Conservation (phyloP, 2,329 filamentous ascomycete species). For the Xylariomycetidae sp. region DNA sequence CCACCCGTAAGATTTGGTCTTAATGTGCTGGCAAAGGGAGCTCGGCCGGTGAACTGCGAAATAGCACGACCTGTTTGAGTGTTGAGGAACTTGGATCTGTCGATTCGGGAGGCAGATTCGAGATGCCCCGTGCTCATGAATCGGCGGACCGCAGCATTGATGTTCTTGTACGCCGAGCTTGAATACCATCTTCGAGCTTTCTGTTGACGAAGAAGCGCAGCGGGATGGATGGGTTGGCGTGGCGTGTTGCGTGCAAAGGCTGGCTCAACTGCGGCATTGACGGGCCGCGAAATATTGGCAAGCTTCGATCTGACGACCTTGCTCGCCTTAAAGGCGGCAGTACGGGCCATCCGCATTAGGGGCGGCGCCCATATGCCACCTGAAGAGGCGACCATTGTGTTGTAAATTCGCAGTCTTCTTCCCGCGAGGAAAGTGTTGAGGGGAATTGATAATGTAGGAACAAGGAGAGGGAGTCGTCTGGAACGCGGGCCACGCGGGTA, state of each 20-base stretch:
- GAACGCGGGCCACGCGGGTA: too few relatives aligned
- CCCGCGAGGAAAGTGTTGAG: conserved; percentile 15
- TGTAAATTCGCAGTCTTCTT: conserved; percentile 17
- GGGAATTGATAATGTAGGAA: conserved; percentile 7
- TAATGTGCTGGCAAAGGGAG: conserved; percentile 83
- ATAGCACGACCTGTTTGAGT: conserved; percentile 47
- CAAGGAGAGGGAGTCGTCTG: conserved; percentile 4
- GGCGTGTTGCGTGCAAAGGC: conserved; percentile 37
- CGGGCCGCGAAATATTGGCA: conserved; percentile 37
- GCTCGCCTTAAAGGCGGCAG: conserved; percentile 46
- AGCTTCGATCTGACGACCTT: conserved; percentile 48
- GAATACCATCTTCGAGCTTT: conserved; percentile 48
- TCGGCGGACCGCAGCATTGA: conserved; percentile 43
- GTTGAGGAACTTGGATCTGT: conserved; percentile 44
- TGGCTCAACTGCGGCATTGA: conserved; percentile 43
- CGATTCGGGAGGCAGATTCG: conserved; percentile 32
- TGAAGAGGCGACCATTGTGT: conserved; percentile 47
- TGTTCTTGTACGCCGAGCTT: conserved; percentile 35
- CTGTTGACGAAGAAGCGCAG: conserved; percentile 45
- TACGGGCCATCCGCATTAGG: conserved; percentile 50
- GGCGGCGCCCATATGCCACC: conserved; percentile 55
- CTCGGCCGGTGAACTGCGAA: conserved; percentile 63
- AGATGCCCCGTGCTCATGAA: conserved; percentile 42
- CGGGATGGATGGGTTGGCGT: conserved; percentile 49
- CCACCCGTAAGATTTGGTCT: conserved; percentile 91